These are phyloP conservation scores for Saccharum officinarum DNA, from an alignment of 176 grass and related monocot species.

Conservation along the genomic window DNA sequence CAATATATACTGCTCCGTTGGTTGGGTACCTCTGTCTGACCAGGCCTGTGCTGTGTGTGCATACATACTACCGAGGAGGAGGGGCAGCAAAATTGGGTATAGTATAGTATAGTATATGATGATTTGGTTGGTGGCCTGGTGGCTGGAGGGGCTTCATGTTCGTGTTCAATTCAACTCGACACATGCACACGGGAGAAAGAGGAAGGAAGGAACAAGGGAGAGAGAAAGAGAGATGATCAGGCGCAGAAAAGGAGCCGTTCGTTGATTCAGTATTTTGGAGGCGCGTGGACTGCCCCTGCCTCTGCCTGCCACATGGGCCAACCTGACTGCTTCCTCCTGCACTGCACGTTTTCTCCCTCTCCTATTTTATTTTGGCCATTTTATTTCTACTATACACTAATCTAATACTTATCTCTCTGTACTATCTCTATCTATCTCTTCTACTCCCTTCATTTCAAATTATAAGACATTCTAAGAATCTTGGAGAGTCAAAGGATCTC, in stretches of 20 bases:
- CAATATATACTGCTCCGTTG: background rate
- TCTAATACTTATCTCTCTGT: no score
- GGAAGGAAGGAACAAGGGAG: no score
- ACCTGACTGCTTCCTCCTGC: background rate
- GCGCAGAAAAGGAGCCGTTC: background rate
- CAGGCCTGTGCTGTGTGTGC: background rate
- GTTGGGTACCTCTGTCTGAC: background rate
- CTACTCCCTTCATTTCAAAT: no score
- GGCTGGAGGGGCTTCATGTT: no score
- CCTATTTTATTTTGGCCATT: no score
- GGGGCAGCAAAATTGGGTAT: background rate
- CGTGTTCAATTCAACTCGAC: background rate
- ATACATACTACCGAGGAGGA: no score
- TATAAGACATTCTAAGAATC: no score
- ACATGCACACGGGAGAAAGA: background rate
- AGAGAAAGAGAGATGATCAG: background rate
- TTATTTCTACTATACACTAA: no score
- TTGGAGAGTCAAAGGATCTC: no score
- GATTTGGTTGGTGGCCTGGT: no score
- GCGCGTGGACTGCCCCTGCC: background rate
- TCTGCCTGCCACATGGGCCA: background rate
- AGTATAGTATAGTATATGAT: no score
- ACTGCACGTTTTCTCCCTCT: background rate
- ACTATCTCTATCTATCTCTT: no score
- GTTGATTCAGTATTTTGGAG: slow-evolving; percentile 2